Base-by-base conservation (phyloP, 2,329 filamentous ascomycete genomes). In the Ilyonectria destructans region DNA sequence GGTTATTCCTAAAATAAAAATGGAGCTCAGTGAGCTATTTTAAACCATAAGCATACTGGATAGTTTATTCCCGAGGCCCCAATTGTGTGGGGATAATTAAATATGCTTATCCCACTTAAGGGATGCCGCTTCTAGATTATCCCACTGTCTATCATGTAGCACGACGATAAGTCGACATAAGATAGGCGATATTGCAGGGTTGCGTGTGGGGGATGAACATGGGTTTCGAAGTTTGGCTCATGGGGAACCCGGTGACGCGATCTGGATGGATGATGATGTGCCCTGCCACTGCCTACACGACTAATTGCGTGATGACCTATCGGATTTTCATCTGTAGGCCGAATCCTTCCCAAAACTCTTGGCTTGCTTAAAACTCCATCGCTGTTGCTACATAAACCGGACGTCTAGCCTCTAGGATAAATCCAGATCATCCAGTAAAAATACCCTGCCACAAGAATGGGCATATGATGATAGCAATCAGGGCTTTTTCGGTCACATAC, bases 221-320 rank as follows among this genome's bases (percentile, higher is more conserved):
- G 29, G 26, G 7, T 17, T 29, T 51, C 15, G 17, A 7, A 33
- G 6, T 9, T 12, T 33, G 31, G 31, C 21, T 17, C 26, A 31
- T 19, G 17, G 31, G n/a, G 31, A 52, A 19, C 6, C 21, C 23
- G 40, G 40, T 65, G 62, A 60, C 62, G 62, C 40, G 62, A 65
- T 65, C 12, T 49, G 49, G 29, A 55, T 31, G 56, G 56, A 65
- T 48, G 56, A 65, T 65, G 62, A 65, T 60, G 62, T 59, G 56
- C 62, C 40, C 31, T 49, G 56, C n/a, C 21, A 49, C 23, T 9
- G 37, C 31, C 40, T 43, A 49, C n/a, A n/a, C 23, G 23, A 43
- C n/a, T 17, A 43, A 60, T 65, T 52, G 62, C 62, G 62, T 35
- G 40, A 65, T 48, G n/a, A 12, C 62, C 62, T 65, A 65, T 59